Conservation (phyloP, 148 eudicot genomes). For the Pouteria glomerata region DNA sequence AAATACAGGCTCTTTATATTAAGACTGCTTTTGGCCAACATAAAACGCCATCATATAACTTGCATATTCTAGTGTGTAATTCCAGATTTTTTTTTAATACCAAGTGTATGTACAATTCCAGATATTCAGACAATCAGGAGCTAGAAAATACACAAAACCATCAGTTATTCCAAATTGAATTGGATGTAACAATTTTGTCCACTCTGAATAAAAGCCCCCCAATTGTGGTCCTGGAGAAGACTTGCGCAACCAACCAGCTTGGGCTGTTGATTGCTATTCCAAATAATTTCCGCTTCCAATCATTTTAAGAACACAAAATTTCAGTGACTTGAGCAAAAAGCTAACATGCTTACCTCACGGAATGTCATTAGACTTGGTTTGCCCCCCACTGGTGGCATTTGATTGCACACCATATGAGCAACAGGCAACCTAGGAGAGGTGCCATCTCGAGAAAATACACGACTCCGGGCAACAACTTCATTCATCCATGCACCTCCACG, state of each 20-base stretch:
- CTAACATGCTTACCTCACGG: conserved; percentile 61
- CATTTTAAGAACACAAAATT: too few relatives aligned
- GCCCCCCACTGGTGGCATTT: conserved; percentile 93
- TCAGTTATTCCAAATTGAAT: too few relatives aligned
- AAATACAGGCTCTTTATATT: background rate
- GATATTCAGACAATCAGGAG: background rate
- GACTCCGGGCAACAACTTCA: conserved; percentile 89
- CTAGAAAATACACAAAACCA: background rate
- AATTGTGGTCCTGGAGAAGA: too few relatives aligned
- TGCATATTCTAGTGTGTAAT: background rate
- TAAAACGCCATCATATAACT: background rate
- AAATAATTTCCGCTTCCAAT: too few relatives aligned
- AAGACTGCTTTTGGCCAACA: background rate
- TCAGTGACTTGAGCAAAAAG: background rate
- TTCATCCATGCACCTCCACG: conserved; percentile 99
- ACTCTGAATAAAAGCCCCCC: too few relatives aligned
- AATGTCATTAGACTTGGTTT: conserved; percentile 99
- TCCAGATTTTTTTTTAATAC: too few relatives aligned
- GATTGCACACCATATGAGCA: conserved; percentile 99
- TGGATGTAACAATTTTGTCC: too few relatives aligned
- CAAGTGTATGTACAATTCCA: background rate
- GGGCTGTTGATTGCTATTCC: too few relatives aligned
- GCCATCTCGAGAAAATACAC: conserved; percentile 68
- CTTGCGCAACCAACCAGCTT: too few relatives aligned
- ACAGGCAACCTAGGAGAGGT: conserved; percentile 84